A percentile compares a stretch with the other conserved stretches of the same genome.
phyloP scores from a whole-genome alignment of 306 rosid species.

The Malus asiatica region DNA sequence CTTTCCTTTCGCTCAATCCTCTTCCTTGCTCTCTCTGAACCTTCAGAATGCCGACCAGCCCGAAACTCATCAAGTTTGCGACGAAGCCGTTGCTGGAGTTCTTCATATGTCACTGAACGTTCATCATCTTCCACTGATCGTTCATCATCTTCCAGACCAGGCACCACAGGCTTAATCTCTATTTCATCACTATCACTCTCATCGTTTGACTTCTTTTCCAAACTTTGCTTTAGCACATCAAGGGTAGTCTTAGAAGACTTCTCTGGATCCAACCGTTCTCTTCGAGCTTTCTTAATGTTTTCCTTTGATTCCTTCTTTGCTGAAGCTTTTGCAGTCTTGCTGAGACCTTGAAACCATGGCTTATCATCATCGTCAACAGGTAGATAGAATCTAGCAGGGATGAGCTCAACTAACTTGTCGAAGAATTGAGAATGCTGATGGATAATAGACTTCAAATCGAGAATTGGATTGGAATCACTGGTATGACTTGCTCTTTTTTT shows the following conservation, averaged over 20 bases:
- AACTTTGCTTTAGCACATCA: constrained; percentile 48
- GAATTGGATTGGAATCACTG: constrained; percentile 1
- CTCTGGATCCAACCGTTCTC: constrained; percentile 64
- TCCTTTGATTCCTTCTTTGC: constrained; percentile 65
- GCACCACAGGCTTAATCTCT: constrained; percentile 26
- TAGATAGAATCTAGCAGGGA: constrained; percentile 76
- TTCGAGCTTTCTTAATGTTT: constrained; percentile 64
- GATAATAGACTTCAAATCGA: constrained; percentile 43
- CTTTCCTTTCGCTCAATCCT: constrained; percentile 36
- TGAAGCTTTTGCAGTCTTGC: constrained; percentile 46
- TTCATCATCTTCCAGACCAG: constrained; percentile 43
- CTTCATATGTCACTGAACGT: constrained; percentile 60
- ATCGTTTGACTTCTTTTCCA: constrained; percentile 27
- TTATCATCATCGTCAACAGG: constrained; percentile 49
- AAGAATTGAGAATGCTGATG: constrained; percentile 55
- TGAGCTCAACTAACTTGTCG: constrained; percentile 70
- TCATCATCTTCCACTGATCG: constrained; percentile 61
- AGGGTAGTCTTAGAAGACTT: constrained; percentile 59
- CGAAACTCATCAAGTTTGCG: constrained; percentile 52
- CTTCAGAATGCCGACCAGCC: constrained; percentile 36
- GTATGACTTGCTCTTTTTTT: constrained; percentile 32
- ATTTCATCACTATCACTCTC: constrained; percentile 24
- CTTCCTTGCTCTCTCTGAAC: constrained; percentile 41
- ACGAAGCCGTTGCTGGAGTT: constrained; percentile 56
- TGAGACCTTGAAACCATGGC: constrained; percentile 86